Evolutionary conservation across 1,284 basidiomycete genomes (phyloP).

Genomic region (Exsudoporus floridanus): DNA sequence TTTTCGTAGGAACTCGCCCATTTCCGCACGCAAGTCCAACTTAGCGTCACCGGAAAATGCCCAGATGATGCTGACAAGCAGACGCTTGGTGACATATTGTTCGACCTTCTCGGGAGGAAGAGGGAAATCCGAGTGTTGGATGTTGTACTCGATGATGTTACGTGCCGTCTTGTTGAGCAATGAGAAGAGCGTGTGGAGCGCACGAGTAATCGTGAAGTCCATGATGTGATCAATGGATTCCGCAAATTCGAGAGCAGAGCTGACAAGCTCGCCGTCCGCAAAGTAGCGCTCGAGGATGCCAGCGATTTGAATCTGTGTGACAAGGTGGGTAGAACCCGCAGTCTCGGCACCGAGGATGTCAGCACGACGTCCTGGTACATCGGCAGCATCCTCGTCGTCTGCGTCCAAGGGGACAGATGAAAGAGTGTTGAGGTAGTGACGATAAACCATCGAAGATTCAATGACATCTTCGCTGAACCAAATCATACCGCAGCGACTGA

Average conservation of each 20-base stretch:
- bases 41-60: conserved; percentile 97
- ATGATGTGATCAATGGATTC: conserved; percentile 93
- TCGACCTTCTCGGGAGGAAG: conserved; percentile 81
- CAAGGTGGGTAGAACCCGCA: conserved; percentile 60
- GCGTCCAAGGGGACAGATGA: conserved; percentile 80
- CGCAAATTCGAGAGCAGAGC: conserved; percentile 76
- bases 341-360: conserved; percentile 54
- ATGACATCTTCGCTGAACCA: conserved; percentile 99
- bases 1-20: conserved; percentile 86
- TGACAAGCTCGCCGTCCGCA: conserved; percentile 78
- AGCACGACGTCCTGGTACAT: conserved; percentile 58
- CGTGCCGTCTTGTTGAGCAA: conserved; percentile 95
- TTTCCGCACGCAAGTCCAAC: conserved; percentile 83
- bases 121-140: conserved; percentile 94
- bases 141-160: conserved; percentile 93
- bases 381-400: conserved; percentile 82
- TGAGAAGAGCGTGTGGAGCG: conserved; percentile 95
- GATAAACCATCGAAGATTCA: conserved; percentile 88
- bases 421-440: conserved; percentile 83
- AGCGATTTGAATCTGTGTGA: conserved; percentile 82
- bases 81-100: conserved; percentile 87
- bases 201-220: conserved; percentile 94
- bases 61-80: conserved; percentile 94
- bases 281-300: conserved; percentile 82
- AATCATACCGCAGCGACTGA: conserved; percentile 99